phyloP scores from a whole-genome alignment of 306 rosid genomes.

The Dryas octopetala region DNA sequence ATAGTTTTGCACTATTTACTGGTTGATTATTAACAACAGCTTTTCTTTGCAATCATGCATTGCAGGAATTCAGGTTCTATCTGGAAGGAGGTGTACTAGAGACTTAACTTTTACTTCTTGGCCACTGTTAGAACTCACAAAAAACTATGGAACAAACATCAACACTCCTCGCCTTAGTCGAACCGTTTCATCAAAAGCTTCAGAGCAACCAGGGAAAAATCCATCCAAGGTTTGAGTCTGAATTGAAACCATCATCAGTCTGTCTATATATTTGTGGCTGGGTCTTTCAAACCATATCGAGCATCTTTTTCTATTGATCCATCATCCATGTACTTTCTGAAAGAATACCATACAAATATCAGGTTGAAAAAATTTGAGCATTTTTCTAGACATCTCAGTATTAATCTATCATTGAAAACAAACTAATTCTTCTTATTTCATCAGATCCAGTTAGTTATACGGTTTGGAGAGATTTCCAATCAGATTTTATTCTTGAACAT shows the following conservation, averaged over 20 bases:
- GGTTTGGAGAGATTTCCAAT: too few relatives aligned
- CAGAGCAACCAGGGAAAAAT: constrained; percentile 35
- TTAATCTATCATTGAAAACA: background rate
- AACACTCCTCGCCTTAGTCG: constrained; percentile 31
- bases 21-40: background rate
- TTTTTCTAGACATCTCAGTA: background rate
- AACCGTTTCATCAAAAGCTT: constrained; percentile 58
- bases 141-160: constrained; percentile 34
- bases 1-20: background rate
- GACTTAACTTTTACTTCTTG: constrained; percentile 11
- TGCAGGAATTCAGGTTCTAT: constrained; percentile 35
- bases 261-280: background rate
- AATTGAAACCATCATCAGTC: background rate
- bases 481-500: too few relatives aligned
- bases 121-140: constrained; percentile 29
- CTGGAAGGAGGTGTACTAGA: constrained; percentile 28
- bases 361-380: constrained; percentile 1
- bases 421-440: background rate
- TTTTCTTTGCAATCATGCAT: constrained; percentile 15
- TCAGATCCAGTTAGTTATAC: background rate
- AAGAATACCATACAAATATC: background rate
- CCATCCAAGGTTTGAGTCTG: constrained; percentile 40
- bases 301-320: background rate
- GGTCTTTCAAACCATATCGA: background rate
- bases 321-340: background rate